Evolutionary conservation across 306 rosid species (phyloP).

Genomic region (Hylodesmum podocarpum): DNA sequence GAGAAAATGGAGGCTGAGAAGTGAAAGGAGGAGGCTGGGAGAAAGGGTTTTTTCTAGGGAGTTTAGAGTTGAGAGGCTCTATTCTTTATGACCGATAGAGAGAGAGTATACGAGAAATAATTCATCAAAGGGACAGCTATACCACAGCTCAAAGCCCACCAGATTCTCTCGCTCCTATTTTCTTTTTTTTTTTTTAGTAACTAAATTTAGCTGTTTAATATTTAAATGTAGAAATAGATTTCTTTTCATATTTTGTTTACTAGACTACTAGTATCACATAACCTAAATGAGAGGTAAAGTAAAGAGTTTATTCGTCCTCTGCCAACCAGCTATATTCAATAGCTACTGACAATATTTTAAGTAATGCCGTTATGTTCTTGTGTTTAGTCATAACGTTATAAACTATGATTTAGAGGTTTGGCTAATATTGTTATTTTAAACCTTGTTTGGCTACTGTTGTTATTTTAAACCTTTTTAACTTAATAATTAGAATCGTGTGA

Average conservation of each 20-base stretch:
- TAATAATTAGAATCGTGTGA: not conserved
- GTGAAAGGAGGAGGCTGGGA: not conserved
- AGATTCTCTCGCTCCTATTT: conserved; percentile 39
- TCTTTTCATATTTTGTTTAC: not conserved
- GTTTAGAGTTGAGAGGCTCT: conserved; percentile 36
- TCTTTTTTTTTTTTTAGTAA: not conserved
- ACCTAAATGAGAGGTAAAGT: not conserved
- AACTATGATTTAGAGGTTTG: too few relatives aligned
- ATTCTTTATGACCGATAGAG: not conserved
- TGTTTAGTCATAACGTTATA: not conserved
- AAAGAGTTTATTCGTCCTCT: not conserved
- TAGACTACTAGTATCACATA: not conserved
- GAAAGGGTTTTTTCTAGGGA: conserved; percentile 52
- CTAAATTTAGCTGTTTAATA: not conserved
- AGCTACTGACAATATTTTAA: not conserved
- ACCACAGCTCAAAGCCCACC: conserved; percentile 88
- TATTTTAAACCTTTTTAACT: not conserved
- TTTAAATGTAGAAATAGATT: not conserved
- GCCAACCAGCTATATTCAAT: not conserved
- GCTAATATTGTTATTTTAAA: not conserved
- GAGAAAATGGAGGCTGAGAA: too few relatives aligned
- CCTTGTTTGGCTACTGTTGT: not conserved
- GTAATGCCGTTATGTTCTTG: not conserved
- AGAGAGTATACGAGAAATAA: conserved; percentile 40
- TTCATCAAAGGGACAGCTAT: conserved; percentile 69